Base-by-base conservation (phyloP, 192 early-diverging fungal genomes). In the Dispira parvispora region DNA sequence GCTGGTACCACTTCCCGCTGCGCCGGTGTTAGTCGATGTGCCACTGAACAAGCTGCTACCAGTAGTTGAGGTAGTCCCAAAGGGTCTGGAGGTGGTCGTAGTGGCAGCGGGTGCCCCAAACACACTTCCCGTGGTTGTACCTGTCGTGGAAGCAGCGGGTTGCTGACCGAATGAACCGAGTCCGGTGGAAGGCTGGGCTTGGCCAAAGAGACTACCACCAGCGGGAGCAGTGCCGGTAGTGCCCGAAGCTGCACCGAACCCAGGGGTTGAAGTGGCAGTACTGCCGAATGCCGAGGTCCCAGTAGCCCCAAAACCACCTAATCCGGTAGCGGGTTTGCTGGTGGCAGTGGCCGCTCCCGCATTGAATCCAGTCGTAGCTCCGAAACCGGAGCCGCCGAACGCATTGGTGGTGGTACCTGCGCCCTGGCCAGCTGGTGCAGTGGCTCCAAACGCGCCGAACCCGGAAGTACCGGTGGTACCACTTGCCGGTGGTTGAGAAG, bases 331-430 rank as follows among this genome's bases (percentile, higher is more conserved):
- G 32, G 32, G 32, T 38, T 1, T 38, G 6, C 32, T 38, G 32
- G 32, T 38, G 32, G 32, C 32, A 38, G 32, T 6, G 3, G 32
- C 6, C 32, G 32, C 32, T 38, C 32, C 32, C 32, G 32, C 6
- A 38, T 38, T 38, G 32, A 38, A 38, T 38, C 64, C 67, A 3
- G 69, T 64, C 4, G 71, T 61, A 13, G 66, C 53, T 1, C 71
- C 52, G 0, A 68, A 50, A 4, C 80, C 80, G 63, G 79, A 79
- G 61, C 71, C 77, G 50, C 76, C 77, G 55, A 77, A 74, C 43
- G 66, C 47, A 5, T 75, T 61, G 27, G 62, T 32, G 26, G 68
- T 66, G 1, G 67, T 14, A 25, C 65, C 63, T 10, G 63, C 46
- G 21, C 56, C 58, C 4, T 65, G 67, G 43, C 42, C 49, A 23